These are phyloP conservation scores for Metschnikowia matae DNA, from an alignment of 805 yeast species.

Conservation along the genomic window DNA sequence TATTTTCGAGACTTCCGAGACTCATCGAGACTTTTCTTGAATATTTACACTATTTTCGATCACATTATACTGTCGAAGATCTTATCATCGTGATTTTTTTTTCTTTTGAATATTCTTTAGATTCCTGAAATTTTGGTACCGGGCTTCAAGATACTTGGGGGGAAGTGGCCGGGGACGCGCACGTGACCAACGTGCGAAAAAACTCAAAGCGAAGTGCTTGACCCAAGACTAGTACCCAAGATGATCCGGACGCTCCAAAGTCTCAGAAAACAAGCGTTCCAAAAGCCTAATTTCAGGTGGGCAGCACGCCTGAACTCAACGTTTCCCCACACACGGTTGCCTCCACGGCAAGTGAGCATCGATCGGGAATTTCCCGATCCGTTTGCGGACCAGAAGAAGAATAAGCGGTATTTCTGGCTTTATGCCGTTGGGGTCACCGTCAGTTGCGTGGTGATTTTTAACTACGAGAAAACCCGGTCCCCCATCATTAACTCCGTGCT, in stretches of 20 bases:
- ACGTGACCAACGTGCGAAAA: slow-evolving; percentile 3
- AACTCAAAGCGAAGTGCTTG: not conserved
- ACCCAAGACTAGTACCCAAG: too few relatives aligned
- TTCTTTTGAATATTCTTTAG: too few relatives aligned
- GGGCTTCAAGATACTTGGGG: too few relatives aligned
- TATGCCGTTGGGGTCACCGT: slow-evolving; percentile 37
- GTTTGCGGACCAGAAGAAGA: slow-evolving; percentile 47
- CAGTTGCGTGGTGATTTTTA: slow-evolving; percentile 62
- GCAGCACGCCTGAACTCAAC: slow-evolving; percentile 3
- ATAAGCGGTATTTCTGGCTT: slow-evolving; percentile 49
- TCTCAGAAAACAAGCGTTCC: not conserved
- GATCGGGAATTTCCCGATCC: slow-evolving; percentile 85
- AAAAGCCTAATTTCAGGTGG: not conserved
- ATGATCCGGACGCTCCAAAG: slow-evolving; percentile 2
- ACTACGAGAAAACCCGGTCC: slow-evolving; percentile 87
- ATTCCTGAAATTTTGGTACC: too few relatives aligned
- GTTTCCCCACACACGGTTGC: not conserved
- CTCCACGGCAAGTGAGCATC: slow-evolving; percentile 44
- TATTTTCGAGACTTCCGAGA: too few relatives aligned
- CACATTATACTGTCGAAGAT: too few relatives aligned
- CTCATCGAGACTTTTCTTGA: too few relatives aligned
- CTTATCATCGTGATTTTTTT: too few relatives aligned
- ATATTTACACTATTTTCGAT: too few relatives aligned
- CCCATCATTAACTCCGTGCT: slow-evolving; percentile 86
- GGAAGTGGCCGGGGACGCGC: not conserved